Conservation (phyloP, 768 basidiomycete genomes). For the Kwoniella shandongensis region DNA sequence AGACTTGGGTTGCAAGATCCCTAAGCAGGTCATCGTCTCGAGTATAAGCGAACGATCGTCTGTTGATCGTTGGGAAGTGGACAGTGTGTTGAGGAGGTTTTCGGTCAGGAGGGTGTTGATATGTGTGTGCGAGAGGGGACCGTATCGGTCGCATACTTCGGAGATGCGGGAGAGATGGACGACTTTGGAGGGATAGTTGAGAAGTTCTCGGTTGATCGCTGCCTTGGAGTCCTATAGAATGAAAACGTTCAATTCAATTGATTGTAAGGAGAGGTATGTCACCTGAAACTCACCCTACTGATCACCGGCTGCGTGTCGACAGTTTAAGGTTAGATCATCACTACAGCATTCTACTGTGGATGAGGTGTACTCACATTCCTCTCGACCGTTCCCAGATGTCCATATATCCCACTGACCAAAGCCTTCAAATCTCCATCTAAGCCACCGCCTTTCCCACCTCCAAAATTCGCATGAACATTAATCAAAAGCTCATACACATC, state of each 20-base stretch:
- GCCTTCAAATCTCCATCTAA: conserved; percentile 42
- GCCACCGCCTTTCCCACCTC: conserved; percentile 10
- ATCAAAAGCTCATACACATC: conserved; percentile 41
- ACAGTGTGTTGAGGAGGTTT: conserved; percentile 24
- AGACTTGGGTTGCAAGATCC: conserved; percentile 33
- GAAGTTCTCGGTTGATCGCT: conserved; percentile 41
- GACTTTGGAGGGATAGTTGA: conserved; percentile 29
- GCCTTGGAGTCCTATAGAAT: conserved; percentile 38
- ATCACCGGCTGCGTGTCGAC: conserved; percentile 35
- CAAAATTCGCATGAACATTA: conserved; percentile 40
- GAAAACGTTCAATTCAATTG: background rate
- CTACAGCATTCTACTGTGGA: background rate
- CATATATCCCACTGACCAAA: conserved; percentile 40
- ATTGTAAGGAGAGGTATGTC: background rate
- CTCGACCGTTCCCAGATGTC: conserved; percentile 46
- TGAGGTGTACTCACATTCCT: conserved; percentile 34
- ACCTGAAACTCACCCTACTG: conserved; percentile 41
- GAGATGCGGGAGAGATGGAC: conserved; percentile 32
- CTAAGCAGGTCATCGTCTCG: conserved; percentile 34
- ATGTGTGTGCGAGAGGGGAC: conserved; percentile 23
- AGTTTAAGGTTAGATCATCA: background rate
- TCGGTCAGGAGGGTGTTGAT: conserved; percentile 38
- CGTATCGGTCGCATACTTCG: conserved; percentile 33
- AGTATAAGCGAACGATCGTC: conserved; percentile 34
- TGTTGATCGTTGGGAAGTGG: conserved; percentile 4